A percentile compares a stretch with the other conserved stretches of the same genome.
Conservation (phyloP, 2,329 filamentous ascomycete species). For the Rachicladosporium sp. region DNA sequence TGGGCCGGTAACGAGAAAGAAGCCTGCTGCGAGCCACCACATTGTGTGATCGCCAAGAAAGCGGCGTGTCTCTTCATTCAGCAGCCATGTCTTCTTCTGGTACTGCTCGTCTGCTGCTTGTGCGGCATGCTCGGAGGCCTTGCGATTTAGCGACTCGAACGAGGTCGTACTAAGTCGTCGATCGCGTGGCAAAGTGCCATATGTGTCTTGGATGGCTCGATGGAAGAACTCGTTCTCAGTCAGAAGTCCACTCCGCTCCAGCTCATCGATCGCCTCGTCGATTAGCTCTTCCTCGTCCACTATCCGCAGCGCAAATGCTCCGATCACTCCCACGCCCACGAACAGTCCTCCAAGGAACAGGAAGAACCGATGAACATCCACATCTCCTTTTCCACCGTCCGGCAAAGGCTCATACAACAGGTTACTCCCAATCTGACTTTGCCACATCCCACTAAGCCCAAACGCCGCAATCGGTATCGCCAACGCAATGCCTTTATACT, state of each 20-base stretch:
- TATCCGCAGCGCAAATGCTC: constrained; percentile 61
- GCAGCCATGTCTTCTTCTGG: constrained; percentile 74
- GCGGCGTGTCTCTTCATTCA: constrained; percentile 78
- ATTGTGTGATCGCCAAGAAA: constrained; percentile 85
- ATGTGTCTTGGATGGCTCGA: constrained; percentile 23
- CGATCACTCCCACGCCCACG: constrained; percentile 56
- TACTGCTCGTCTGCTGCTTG: constrained; percentile 39
- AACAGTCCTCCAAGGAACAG: constrained; percentile 69
- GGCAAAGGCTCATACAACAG: constrained; percentile 58
- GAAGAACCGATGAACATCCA: constrained; percentile 77
- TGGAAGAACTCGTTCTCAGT: constrained; percentile 60
- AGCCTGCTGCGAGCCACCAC: constrained; percentile 86
- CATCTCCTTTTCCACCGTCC: constrained; percentile 48
- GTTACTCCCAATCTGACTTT: constrained; percentile 74
- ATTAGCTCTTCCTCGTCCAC: constrained; percentile 81
- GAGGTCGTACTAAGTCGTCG: constrained; percentile 31
- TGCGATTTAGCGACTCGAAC: constrained; percentile 32
- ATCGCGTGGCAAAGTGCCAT: constrained; percentile 47
- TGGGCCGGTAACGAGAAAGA: constrained; percentile 85
- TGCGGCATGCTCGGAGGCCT: constrained; percentile 33
- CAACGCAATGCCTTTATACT: constrained; percentile 76
- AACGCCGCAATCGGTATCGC: constrained; percentile 86
- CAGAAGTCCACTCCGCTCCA: constrained; percentile 78
- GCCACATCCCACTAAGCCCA: constrained; percentile 89
- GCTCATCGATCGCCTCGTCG: constrained; percentile 75